These are phyloP conservation scores for Wickerhamomyces sp. DNA, from an alignment of 1,139 yeast genomes.

Conservation along the genomic window DNA sequence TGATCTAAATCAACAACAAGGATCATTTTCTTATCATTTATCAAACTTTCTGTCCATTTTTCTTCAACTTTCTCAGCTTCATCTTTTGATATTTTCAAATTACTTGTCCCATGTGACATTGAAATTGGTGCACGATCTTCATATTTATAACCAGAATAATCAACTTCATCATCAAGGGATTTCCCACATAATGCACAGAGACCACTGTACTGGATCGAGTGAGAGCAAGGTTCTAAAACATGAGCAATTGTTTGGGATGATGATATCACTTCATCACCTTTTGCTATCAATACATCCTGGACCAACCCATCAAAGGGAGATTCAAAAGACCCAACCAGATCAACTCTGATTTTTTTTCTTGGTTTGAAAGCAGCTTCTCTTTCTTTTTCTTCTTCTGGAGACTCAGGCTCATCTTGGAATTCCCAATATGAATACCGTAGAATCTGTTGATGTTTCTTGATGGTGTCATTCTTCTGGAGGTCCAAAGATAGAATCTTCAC, in stretches of 20 bases:
- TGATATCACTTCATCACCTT: slow-evolving; percentile 58
- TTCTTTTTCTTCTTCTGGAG: slow-evolving; percentile 29
- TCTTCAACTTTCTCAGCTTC: slow-evolving; percentile 87
- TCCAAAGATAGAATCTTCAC: slow-evolving; percentile 46
- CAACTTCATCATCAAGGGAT: slow-evolving; percentile 75
- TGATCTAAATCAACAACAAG: slow-evolving; percentile 96
- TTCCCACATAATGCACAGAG: slow-evolving; percentile 92
- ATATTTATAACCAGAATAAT: slow-evolving; percentile 69
- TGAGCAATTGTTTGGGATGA: slow-evolving; percentile 45
- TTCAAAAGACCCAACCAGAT: slow-evolving; percentile 68
- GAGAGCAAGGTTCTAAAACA: slow-evolving; percentile 81
- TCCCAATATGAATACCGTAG: slow-evolving; percentile 57
- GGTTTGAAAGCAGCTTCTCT: slow-evolving; percentile 22
- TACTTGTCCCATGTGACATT: slow-evolving; percentile 89
- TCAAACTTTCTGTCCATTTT: slow-evolving; percentile 55
- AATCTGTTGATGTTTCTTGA: slow-evolving; percentile 44
- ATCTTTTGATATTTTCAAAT: slow-evolving; percentile 72
- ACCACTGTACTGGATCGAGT: slow-evolving; percentile 94
- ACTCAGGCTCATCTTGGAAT: slow-evolving; percentile 54
- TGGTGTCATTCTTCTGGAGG: slow-evolving; percentile 36
- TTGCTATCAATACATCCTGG: slow-evolving; percentile 41
- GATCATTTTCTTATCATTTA: slow-evolving; percentile 64
- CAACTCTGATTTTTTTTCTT: slow-evolving; percentile 43
- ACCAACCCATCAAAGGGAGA: slow-evolving; percentile 77
- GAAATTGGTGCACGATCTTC: slow-evolving; percentile 78